Base-by-base conservation (phyloP, 2,329 filamentous ascomycete species). In the Polytolypa hystricis region DNA sequence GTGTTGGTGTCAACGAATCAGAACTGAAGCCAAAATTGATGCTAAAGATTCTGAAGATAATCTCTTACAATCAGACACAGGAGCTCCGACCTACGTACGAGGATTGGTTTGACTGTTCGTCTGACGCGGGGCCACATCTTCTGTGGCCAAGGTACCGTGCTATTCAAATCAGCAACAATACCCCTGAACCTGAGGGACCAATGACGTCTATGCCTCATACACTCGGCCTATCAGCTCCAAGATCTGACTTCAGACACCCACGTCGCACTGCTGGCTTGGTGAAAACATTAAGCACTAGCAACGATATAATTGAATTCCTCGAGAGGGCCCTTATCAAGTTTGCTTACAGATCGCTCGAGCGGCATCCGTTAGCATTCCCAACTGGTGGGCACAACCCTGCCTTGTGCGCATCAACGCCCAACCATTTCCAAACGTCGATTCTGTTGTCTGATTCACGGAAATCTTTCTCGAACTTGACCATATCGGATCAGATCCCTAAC, bases 341-440 rank as follows among this genome's bases (percentile, higher is more conserved):
- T 6, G 44, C 50, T 6, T 56, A 58, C 30, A 11, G 33, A 19
- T 45, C 48, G n/a, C 45, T 60, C n/a, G 52, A 57, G 15, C 48
- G 56, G 7, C 42, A 56, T 41, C 45, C 44, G 14, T 43, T 26
- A 32, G 47, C 53, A 17, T 43, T 46, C 10, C 32, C 35, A 12
- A 39, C 21, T 8, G n/a, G n/a, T n/a, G n/a, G n/a, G n/a, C n/a
- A n/a, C n/a, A n/a, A n/a, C n/a, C n/a, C n/a, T n/a, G n/a, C n/a
- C n/a, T n/a, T n/a, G n/a, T n/a, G n/a, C n/a, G n/a, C n/a, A n/a
- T n/a, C n/a, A n/a, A 3, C 18, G 26, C 21, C 16, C 17, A 27
- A 12, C 6, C 11, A 9, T 3, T 8, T 3, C 8, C 4, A 35
- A 7, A 16, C n/a, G 7, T 19, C 30, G 17, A 32, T 7, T 11